Base-by-base conservation (phyloP, 2,329 filamentous ascomycete species). In the Geosmithia flava region DNA sequence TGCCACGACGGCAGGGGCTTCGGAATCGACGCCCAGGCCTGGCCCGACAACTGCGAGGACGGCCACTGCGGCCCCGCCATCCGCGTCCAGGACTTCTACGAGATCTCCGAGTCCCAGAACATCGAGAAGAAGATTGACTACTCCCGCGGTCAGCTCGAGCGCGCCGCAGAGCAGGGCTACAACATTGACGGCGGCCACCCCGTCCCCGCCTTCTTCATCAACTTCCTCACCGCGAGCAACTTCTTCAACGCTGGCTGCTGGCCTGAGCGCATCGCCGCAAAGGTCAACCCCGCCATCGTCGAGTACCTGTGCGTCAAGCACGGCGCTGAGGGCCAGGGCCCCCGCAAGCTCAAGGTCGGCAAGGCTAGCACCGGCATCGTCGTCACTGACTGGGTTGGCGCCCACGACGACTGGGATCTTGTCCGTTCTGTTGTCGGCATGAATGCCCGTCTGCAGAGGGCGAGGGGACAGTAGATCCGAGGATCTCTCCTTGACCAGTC, bases 31-130 rank as follows among this genome's bases (percentile, higher is more conserved):
- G 79, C 73, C 20, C 72, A 76, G 52, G 62, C 62, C 46, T 97
- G 91, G 91, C 87, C 86, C 0, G 85, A 96, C 67, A 97, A 97
- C 67, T 87, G 86, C 52, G 80, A 84, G 30, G 81, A 94, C 59
- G 83, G 85, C 49, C 72, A 71, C 33, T 79, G 78, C 45, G 77
- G 78, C 8, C 17, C 44, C 17, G 81, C 81, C 56, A 80, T 96
- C 50, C 82, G 86, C 54, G 82, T 97, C 42, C 93, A 97, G 68
- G 93, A 97, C 68, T 96, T 91, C 65, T 97, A 94, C 72, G 88
- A 94, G 59, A 81, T 98, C 33, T 68, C 83, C 44, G 80, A 88
- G 63, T 80, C 77, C 20, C 70, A 78, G 50, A 84, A 83, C 56
- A 91, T 97, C 51, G 72, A 83, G 39, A 80, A 82, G 65, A 98